Evolutionary conservation across 257 asterid species (phyloP), one percentile per base, ranked within the genome.

Genomic region (Solanum etuberosum): DNA sequence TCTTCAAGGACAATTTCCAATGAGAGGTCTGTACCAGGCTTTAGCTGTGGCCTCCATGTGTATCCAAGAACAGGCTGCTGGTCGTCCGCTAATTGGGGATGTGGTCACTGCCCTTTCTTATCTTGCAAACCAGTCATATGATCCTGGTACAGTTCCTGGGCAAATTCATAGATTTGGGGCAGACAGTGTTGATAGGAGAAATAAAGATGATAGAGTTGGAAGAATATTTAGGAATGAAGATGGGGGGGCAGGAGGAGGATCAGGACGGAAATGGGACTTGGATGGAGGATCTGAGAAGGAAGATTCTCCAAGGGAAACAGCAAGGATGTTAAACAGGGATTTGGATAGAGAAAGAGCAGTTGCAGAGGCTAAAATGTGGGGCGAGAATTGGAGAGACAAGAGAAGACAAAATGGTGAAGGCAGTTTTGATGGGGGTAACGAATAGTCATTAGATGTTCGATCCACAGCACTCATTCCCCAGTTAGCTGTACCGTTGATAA

Each of bases 361-460:
- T 25, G 99, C 99, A 0, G 99, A 97, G 89, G 99, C 99, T 18
- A 97, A 97, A 89, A 94, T 96, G 99, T 97, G 99, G 99, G 99
- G 99, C 5, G 99, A 97, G 48, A 97, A 97, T 87, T 94, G 95
- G 98, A 90, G 98, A 35, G 97, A 96, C 67, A 94, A 97, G 85
- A 92, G 97, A 76, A 91, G 96, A 25, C 98, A 96, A 86, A 93
- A 86, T 87, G 95, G 91, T 37, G 92, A 89, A 74, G 95, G 96
- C 67, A 92, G 93, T 90, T 93, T 92, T 83, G 98, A 93, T 71
- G 95, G 89, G 71, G 92, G 87, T 83, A 94, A 91, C 16, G 92
- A 94, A 86, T 92, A 91, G 92, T 81, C 70, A 81, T 48, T 51
- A 81, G 15, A 81, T 81, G 42, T 48, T 31, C 68, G 68, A 81